Conservation (phyloP, 495 filamentous ascomycete species). For the Lasiosphaeria ovina region DNA sequence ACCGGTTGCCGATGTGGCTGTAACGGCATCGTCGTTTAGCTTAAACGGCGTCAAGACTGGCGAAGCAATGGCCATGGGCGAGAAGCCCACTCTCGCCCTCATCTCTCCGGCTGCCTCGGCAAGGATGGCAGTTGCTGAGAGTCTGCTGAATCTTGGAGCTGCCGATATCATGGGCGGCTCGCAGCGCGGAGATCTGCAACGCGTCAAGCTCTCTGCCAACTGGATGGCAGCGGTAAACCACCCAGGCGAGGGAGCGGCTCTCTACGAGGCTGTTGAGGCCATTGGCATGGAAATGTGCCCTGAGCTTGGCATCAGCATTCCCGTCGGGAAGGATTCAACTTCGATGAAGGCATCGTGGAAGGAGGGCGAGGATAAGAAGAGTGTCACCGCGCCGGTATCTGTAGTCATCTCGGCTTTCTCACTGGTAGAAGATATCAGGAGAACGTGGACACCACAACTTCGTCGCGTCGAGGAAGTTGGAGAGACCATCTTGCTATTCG, state of each 20-base stretch:
- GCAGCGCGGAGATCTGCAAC: slow-evolving; percentile 50
- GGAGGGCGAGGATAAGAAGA: slow-evolving; percentile 70
- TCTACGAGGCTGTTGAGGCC: slow-evolving; percentile 93
- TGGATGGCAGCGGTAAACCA: slow-evolving; percentile 98
- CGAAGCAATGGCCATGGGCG: slow-evolving; percentile 96
- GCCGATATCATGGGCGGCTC: slow-evolving; percentile 71
- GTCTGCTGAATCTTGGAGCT: slow-evolving; percentile 86
- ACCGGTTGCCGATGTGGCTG: slow-evolving; percentile 90
- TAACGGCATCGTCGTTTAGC: slow-evolving; percentile 79
- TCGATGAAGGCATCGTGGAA: slow-evolving; percentile 99
- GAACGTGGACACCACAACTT: slow-evolving; percentile 91
- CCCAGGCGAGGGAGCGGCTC: slow-evolving; percentile 86
- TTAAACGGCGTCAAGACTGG: slow-evolving; percentile 66
- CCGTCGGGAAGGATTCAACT: slow-evolving; percentile 96
- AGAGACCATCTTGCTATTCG: slow-evolving; percentile 84
- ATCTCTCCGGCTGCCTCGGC: slow-evolving; percentile 93
- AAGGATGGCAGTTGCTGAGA: slow-evolving; percentile 94
- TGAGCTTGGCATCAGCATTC: slow-evolving; percentile 83
- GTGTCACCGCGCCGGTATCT: slow-evolving; percentile 88
- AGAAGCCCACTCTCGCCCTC: slow-evolving; percentile 85
- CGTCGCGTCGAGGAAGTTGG: slow-evolving; percentile 82
- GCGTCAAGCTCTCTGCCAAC: slow-evolving; percentile 88
- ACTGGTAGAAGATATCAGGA: slow-evolving; percentile 70
- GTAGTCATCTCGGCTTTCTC: slow-evolving; percentile 89
- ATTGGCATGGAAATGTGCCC: slow-evolving; percentile 85